Conservation (phyloP, 2,329 filamentous ascomycete species). For the Endothia cerciana region DNA sequence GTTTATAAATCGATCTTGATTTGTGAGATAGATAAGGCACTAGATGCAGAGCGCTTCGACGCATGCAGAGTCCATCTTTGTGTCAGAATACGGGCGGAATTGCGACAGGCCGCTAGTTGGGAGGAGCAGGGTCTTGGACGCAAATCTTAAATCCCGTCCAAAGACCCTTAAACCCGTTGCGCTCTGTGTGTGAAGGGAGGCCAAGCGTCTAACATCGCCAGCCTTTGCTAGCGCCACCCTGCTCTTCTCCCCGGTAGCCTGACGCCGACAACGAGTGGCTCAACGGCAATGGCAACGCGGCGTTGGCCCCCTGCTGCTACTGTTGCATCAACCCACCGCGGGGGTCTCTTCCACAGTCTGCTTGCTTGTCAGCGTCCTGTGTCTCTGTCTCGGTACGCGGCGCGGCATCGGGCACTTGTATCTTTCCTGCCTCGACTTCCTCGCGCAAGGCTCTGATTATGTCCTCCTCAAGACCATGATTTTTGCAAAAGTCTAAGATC, state of each 20-base stretch:
- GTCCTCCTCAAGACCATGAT: conserved; percentile 22
- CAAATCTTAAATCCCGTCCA: too few relatives aligned
- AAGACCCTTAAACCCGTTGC: too few relatives aligned
- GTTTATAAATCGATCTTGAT: conserved; percentile 21
- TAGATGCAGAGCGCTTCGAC: neutral
- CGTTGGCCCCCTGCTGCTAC: too few relatives aligned
- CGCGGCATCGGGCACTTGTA: neutral
- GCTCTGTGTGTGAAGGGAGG: too few relatives aligned
- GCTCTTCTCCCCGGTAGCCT: neutral
- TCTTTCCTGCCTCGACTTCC: conserved; percentile 24
- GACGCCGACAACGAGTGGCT: neutral
- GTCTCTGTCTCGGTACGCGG: neutral
- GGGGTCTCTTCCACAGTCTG: neutral
- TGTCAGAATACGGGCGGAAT: neutral
- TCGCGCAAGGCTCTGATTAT: conserved; percentile 23
- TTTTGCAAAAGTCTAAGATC: conserved; percentile 24
- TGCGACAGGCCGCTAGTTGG: neutral
- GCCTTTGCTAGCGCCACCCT: neutral
- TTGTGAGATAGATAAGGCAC: neutral
- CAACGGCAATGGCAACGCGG: neutral
- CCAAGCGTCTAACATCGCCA: neutral
- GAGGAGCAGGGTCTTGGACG: too few relatives aligned
- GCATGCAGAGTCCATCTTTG: neutral
- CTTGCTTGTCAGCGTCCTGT: neutral
- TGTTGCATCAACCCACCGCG: neutral